Base-by-base conservation (phyloP, 495 filamentous ascomycete genomes). In the Letharia lupina region DNA sequence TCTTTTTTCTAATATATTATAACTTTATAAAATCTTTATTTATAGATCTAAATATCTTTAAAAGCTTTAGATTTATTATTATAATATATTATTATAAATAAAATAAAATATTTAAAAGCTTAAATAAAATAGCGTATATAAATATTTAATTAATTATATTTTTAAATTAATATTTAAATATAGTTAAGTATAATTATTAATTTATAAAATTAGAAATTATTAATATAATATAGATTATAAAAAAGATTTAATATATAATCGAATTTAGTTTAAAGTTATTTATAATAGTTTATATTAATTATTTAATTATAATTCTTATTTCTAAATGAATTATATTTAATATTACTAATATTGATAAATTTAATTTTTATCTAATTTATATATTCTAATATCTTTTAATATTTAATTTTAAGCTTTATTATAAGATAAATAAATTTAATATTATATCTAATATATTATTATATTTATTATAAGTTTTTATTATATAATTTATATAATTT, bases 331-430 rank as follows among this genome's bases (percentile, higher is more conserved):
- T 9, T 8, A 62, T 23, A 0, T n/a, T 67, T 40, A 42, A 18
- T 16, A 67, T 23, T 42, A 63, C 39, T 0, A 67, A 37, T 58
- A 67, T 31, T 52, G 59, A 67, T 58, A 62, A 67, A 15, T 18
- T 63, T 15, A 63, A 67, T 67, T 3, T 67, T 0, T 7, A 37
- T 0, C 31, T 62, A 12, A 37, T 67, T 12, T 10, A 37, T 3
- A n/a, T 5, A 1, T 54, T 9, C 2, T 47, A 67, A 58, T 67
- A 67, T 44, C 8, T 67, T 2, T 67, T 20, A 9, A 63, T 33
- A 35, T 67, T 67, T 47, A 67, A 67, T 8, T 15, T 68, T 0
- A 15, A 37, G 41, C 40, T 65, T 52, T 13, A 41, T 6, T 54
- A 65, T 64, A 64, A 68, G 11, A 4, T 23, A 23, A 54, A 33